A percentile compares a stretch with the other conserved stretches of the same genome.
phyloP scores from a whole-genome alignment of 495 filamentous ascomycete species.

The Penicillium lividum region DNA sequence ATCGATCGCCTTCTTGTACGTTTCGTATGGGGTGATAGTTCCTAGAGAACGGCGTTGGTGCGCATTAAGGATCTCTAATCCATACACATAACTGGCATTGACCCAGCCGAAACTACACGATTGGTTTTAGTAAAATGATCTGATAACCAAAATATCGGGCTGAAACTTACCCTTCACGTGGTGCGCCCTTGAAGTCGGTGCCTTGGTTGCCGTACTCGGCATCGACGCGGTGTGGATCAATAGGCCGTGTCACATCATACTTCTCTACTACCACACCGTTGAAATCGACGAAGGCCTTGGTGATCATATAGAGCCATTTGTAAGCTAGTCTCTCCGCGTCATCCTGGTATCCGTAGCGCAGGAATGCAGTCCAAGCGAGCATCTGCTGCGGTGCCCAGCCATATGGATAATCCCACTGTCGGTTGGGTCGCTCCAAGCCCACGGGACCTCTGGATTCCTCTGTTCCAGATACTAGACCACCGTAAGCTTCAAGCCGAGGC shows the following conservation, averaged over 20 bases:
- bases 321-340: conserved; percentile 88
- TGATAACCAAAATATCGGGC: not conserved
- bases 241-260: conserved; percentile 88
- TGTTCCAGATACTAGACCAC: conserved; percentile 87
- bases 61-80: conserved; percentile 77
- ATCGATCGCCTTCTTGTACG: conserved; percentile 50
- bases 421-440: conserved; percentile 79
- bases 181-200: conserved; percentile 87
- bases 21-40: conserved; percentile 78
- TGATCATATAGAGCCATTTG: conserved; percentile 97
- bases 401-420: conserved; percentile 98
- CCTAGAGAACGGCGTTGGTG: conserved; percentile 86
- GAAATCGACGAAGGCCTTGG: conserved; percentile 94
- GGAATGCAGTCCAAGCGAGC: conserved; percentile 89
- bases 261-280: conserved; percentile 98
- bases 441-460: conserved; percentile 80
- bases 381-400: conserved; percentile 99
- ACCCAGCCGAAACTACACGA: conserved; percentile 90
- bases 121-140: conserved; percentile 28
- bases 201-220: conserved; percentile 99
- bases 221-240: conserved; percentile 88
- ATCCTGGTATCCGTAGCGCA: conserved; percentile 85
- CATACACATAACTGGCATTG: conserved; percentile 93
- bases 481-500: conserved; percentile 81
- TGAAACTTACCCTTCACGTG: conserved; percentile 84